Evolutionary conservation across 768 basidiomycete species (phyloP), one percentile per base, ranked within the genome.

Genomic region (Lentinula edodes): DNA sequence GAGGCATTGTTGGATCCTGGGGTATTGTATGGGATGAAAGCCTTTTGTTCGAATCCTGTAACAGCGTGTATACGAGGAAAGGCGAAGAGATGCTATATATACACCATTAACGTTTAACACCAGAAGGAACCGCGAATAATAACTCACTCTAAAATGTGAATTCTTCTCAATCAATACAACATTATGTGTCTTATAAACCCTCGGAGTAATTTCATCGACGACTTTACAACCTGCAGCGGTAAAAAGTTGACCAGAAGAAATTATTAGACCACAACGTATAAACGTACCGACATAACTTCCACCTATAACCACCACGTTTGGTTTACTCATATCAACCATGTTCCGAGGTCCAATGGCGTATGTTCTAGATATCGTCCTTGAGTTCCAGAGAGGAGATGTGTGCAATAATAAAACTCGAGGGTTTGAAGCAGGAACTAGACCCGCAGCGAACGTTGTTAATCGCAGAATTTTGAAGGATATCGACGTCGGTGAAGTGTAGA

Each of bases 91-190:
- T 73, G 71, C 58, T 71, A 64, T 35, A 74, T 73, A 39, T n/a
- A n/a, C n/a, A n/a, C n/a, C n/a, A n/a, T n/a, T n/a, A n/a, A n/a
- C n/a, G n/a, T n/a, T 72, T 6, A 8, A 23, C 16, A n/a, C 35
- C 23, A 23, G 23, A 71, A 9, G 66, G 65, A 64, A 73, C 72
- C 54, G 68, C 70, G 38, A 48, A n/a, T 15, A 36, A 9, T 10
- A 1, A 1, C 32, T 13, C 12, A 67, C 69, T 51, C 70, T 66
- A 46, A 75, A 75, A 46, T 75, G 74, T 4, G 69, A 67, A 63
- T 74, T 73, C 55, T 70, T 71, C 60, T 76, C 75, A 42, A 76
- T 52, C 5, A 76, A 67, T 15, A 75, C 61, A 35, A 70, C 67
- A 15, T 70, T 63, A 60, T 74, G 67, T 0, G 68, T 71, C 34